Evolutionary conservation across 345 rosid species (phyloP), one percentile per base, ranked within the genome.

Genomic region (Lepidium africanum): DNA sequence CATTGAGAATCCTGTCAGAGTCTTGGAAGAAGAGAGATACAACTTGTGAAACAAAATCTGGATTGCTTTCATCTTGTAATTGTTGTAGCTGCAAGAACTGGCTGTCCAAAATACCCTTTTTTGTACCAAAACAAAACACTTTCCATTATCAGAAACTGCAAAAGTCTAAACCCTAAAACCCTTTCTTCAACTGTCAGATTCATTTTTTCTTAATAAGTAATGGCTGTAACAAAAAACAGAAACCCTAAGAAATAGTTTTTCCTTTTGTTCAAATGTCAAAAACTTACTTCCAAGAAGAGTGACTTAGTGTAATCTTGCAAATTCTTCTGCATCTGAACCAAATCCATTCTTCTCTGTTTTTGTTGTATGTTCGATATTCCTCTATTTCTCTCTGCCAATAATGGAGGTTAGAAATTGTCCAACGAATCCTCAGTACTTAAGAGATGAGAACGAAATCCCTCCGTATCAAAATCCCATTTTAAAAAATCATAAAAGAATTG

Each of bases 51-150:
- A 88, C 97, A 82, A 94, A 94, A 79, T 87, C 91, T 54, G 99
- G 97, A 81, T 86, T 91, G 85, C 87, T 87, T 78, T 94, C 99
- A 80, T 94, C 99, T 82, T 86, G 96, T 67, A 94, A 83, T 65
- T 88, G 87, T 77, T 87, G 97, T 56, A 94, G 90, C 83, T 88
- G 96, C 56, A 80, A 64, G 67, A 84, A 90, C 84, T 94, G 99
- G 58, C 80, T 62, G 69, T 91, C 99, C 87, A 94, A 69, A 80
- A 87, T 61, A 15, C 96, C 95, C 97, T 93, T 81, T 76, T 69
- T 53, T 32, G 43, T 55, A 40, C 63, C 51, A 48, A 64, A 59
- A 27, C 16, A 63, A 40, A 17, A 23, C 10, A 47, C n/a, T 52
- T 61, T 60, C 51, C 30, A 33, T 46, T 37, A 38, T 74, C 13